Base-by-base conservation (phyloP, 305 asterid genomes). In the Fraxinus dipetala region DNA sequence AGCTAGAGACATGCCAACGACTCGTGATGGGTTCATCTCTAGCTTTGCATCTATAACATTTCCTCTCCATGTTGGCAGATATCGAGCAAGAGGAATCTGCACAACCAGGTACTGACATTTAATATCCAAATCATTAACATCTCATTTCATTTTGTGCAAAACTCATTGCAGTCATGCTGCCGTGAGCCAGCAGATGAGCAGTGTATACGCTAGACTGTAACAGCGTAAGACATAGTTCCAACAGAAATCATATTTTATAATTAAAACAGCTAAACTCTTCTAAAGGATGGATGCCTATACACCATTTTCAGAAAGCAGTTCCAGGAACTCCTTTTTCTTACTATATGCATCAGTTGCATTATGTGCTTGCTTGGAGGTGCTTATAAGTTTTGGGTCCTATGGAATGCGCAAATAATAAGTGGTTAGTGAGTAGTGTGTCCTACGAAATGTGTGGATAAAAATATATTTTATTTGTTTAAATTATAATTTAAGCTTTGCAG, bases 1-100 rank as follows among this genome's bases (percentile, higher is more conserved):
- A 1, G 98, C 89, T 10, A 95, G 85, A 13, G 98, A 92, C 90
- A 95, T 89, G 74, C 98, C 96, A 70, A 95, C 91, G 13, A 94
- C 82, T 79, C 99, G 92, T 74, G 87, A 75, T 10, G 97, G 99
- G 88, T 94, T 95, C 99, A 94, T 95, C 89, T 95, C 98, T 75
- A 95, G 80, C 61, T 89, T 40, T 16, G 92, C 97, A 14, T 95
- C 98, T 85, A 95, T 95, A 2, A 94, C 92, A 54, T 87, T 93
- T 83, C 99, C 99, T 83, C 97, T 93, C 99, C 99, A 95, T 10
- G 98, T 95, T 73, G 98, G 98, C 30, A 90, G 90, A 87, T 91
- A 94, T 75, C 91, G 94, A 56, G 90, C 87, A 34, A 94, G 94
- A 67, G 99, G 99, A 81, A 95, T 93, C 99, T 95, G 91, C 82